phyloP scores from a whole-genome alignment of 345 rosid genomes.

The Angophora floribunda region DNA sequence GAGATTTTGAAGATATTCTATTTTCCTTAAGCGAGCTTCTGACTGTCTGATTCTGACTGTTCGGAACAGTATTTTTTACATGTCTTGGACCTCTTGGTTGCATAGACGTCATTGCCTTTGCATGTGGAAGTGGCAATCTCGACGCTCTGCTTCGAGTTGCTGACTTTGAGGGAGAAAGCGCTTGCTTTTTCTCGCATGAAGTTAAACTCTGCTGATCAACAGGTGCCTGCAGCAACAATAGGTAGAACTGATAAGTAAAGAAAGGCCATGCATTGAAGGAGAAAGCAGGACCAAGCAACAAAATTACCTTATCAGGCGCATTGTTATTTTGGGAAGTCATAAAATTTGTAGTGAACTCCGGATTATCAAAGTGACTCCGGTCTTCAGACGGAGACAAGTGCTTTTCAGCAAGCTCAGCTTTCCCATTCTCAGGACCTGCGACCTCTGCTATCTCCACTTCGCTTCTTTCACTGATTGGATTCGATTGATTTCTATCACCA shows the following conservation, averaged over 20 bases:
- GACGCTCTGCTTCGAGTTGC: constrained; percentile 9
- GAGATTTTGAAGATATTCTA: constrained; percentile 24
- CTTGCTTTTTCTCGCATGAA: constrained; percentile 24
- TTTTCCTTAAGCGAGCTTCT: constrained; percentile 12
- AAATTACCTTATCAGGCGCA: constrained; percentile 23
- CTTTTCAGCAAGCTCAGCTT: constrained; percentile 2
- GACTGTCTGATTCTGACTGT: constrained; percentile 7
- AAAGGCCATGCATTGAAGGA: background rate
- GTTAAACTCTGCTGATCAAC: constrained; percentile 13
- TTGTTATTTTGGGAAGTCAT: constrained; percentile 9
- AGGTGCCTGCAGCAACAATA: constrained; percentile 9
- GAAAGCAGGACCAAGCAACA: background rate
- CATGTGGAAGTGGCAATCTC: constrained; percentile 10
- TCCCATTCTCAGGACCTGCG: constrained; percentile 6
- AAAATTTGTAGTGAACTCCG: background rate
- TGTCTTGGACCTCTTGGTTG: constrained; percentile 18
- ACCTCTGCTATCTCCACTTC: constrained; percentile 1
- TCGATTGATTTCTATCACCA: background rate
- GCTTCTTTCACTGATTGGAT: background rate
- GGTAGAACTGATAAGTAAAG: background rate
- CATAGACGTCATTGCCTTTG: constrained; percentile 14
- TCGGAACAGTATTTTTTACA: constrained; percentile 5
- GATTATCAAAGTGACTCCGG: constrained; percentile 6
- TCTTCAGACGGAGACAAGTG: constrained; percentile 7
- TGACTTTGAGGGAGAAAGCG: constrained; percentile 19